These are phyloP conservation scores for Chrysosphaeria jannelii DNA, from an alignment of 2,329 filamentous ascomycete genomes.

Conservation along the genomic window DNA sequence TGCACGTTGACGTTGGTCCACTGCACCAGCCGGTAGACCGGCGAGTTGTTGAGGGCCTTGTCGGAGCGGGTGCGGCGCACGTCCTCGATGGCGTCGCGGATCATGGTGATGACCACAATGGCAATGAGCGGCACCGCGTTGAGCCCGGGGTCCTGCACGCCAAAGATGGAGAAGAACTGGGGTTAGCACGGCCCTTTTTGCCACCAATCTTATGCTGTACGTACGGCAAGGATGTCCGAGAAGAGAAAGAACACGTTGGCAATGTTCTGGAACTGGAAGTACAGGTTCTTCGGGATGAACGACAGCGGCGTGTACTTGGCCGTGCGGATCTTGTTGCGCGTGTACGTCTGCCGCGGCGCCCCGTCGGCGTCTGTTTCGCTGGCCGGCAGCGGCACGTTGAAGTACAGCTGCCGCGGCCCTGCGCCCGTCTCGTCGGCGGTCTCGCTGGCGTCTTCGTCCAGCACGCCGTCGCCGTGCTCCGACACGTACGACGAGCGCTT, in stretches of 20 bases:
- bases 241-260: conserved; percentile 98
- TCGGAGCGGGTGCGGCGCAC: conserved; percentile 76
- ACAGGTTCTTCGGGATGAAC: conserved; percentile 89
- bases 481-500: conserved; percentile 18
- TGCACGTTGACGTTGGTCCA: conserved; percentile 86
- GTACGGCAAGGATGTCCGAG: conserved; percentile 74
- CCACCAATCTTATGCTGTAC: too few relatives aligned
- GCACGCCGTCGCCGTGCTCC: conserved; percentile 9
- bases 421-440: conserved; percentile 11
- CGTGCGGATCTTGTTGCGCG: conserved; percentile 89
- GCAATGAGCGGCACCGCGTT: conserved; percentile 80
- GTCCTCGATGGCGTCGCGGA: conserved; percentile 92
- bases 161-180: conserved; percentile 90
- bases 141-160: conserved; percentile 64
- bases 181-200: too few relatives aligned
- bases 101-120: conserved; percentile 60
- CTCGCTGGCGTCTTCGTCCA: conserved; percentile 10
- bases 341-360: conserved; percentile 34
- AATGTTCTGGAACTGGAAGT: conserved; percentile 94
- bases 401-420: conserved; percentile 36
- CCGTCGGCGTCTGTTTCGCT: conserved; percentile 58
- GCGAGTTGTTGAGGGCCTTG: conserved; percentile 83
- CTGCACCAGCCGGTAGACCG: conserved; percentile 63
- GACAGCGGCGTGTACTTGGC: conserved; percentile 91
- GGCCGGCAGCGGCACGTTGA: conserved; percentile 56